phyloP scores from a whole-genome alignment of 2,329 filamentous ascomycete species.

The Monosporascus sp. region DNA sequence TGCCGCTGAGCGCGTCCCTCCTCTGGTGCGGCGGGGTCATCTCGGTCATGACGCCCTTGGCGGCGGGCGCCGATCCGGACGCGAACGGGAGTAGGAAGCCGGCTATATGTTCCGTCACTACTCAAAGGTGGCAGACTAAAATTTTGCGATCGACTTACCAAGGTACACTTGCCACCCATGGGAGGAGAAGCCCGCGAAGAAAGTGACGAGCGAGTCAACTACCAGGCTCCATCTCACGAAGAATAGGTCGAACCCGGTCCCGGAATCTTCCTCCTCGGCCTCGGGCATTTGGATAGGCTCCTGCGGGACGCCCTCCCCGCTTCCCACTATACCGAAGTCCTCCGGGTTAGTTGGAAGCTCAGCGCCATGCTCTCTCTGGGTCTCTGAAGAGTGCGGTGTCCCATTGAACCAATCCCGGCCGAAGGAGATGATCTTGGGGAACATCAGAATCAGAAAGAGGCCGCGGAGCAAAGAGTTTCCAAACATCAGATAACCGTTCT shows the following conservation, averaged over 20 bases:
- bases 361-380: constrained; percentile 3
- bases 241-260: constrained; percentile 54
- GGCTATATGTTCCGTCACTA: constrained; percentile 29
- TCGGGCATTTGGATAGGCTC: constrained; percentile 18
- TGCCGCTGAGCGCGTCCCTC: constrained; percentile 61
- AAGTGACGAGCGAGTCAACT: constrained; percentile 59
- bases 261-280: constrained; percentile 21
- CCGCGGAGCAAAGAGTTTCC: constrained; percentile 49
- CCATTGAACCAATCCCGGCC: constrained; percentile 35
- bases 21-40: constrained; percentile 60
- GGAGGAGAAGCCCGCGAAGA: constrained; percentile 55
- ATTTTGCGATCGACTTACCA: constrained; percentile 26
- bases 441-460: constrained; percentile 49
- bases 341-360: constrained; percentile 16
- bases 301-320: constrained; percentile 18
- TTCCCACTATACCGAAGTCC: constrained; percentile 17
- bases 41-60: constrained; percentile 68
- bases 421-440: constrained; percentile 45
- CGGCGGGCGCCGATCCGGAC: constrained; percentile 62
- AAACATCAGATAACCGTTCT: constrained; percentile 53
- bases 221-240: constrained; percentile 63
- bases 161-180: constrained; percentile 65
- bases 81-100: constrained; percentile 61
- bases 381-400: background rate
- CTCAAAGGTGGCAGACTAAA: too few relatives aligned